phyloP scores from a whole-genome alignment of 441 rosid species.

The Manihot esculenta region DNA sequence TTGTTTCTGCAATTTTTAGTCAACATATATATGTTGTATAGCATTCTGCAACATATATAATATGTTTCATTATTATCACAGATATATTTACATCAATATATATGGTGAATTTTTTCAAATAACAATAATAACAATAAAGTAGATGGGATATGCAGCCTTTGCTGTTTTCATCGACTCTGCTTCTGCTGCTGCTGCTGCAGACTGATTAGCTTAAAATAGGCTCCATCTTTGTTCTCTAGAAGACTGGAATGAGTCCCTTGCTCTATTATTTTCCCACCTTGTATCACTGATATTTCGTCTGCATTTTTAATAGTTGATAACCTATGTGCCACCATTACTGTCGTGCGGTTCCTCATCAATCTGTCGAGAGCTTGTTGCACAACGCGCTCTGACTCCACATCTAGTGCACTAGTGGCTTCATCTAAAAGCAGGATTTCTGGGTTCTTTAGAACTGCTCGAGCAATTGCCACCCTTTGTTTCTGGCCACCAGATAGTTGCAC shows the following conservation, averaged over 20 bases:
- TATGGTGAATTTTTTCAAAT: too few relatives aligned
- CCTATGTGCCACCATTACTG: conserved; percentile 90
- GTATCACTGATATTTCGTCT: conserved; percentile 71
- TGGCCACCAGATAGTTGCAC: conserved; percentile 90
- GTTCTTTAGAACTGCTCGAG: conserved; percentile 81
- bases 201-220: conserved; percentile 74
- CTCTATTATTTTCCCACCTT: conserved; percentile 71
- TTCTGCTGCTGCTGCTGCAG: conserved; percentile 67
- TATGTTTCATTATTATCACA: not conserved
- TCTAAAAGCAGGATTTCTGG: conserved; percentile 81
- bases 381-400: conserved; percentile 70
- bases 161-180: too few relatives aligned
- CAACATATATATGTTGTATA: too few relatives aligned
- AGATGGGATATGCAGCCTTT: not conserved
- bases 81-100: not conserved
- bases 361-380: conserved; percentile 89
- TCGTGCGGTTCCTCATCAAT: conserved; percentile 77
- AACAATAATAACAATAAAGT: not conserved
- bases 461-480: conserved; percentile 84
- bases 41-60: too few relatives aligned
- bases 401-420: conserved; percentile 91
- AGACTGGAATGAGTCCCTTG: conserved; percentile 79
- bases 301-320: conserved; percentile 85
- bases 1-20: too few relatives aligned
- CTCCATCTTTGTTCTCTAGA: conserved; percentile 58